Percentiles rank a stretch among this genome's conserved stretches.
phyloP scores from a whole-genome alignment of 768 basidiomycete species.

The Leccinum rimulosum region DNA sequence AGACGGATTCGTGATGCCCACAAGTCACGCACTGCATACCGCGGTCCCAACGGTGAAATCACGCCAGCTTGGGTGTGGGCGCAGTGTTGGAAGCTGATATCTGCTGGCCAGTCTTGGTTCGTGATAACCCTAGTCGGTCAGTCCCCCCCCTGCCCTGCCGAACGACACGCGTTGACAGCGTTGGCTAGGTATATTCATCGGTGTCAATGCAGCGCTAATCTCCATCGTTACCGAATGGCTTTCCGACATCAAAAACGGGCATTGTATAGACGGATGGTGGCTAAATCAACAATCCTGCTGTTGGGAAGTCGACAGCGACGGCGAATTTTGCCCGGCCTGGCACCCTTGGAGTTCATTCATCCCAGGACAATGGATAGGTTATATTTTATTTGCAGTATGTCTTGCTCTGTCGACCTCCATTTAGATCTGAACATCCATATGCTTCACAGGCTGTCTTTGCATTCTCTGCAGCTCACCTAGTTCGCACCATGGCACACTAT shows the following conservation, averaged over 20 bases:
- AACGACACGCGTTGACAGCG: constrained; percentile 2
- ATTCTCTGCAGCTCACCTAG: constrained; percentile 85
- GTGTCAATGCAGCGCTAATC: constrained; percentile 86
- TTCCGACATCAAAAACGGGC: constrained; percentile 96
- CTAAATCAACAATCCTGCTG: constrained; percentile 97
- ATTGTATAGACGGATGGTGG: constrained; percentile 98
- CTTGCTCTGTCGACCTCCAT: constrained; percentile 31
- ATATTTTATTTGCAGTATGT: constrained; percentile 87
- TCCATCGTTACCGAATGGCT: constrained; percentile 97
- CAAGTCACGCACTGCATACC: constrained; percentile 40
- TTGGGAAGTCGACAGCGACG: constrained; percentile 88
- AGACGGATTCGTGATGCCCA: constrained; percentile 63
- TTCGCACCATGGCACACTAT: constrained; percentile 85
- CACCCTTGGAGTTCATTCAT: constrained; percentile 79
- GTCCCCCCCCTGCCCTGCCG: constrained; percentile 30
- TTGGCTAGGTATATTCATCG: constrained; percentile 77
- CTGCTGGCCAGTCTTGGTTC: constrained; percentile 88
- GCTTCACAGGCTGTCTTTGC: constrained; percentile 67
- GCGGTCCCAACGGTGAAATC: constrained; percentile 49
- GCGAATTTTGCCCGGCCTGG: constrained; percentile 89
- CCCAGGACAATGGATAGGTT: constrained; percentile 76
- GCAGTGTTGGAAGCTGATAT: constrained; percentile 54
- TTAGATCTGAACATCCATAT: constrained; percentile 3
- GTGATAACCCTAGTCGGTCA: constrained; percentile 86
- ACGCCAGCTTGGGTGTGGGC: constrained; percentile 60